Conservation (phyloP, 306 rosid genomes). For the Pterocarpus macrocarpus region DNA sequence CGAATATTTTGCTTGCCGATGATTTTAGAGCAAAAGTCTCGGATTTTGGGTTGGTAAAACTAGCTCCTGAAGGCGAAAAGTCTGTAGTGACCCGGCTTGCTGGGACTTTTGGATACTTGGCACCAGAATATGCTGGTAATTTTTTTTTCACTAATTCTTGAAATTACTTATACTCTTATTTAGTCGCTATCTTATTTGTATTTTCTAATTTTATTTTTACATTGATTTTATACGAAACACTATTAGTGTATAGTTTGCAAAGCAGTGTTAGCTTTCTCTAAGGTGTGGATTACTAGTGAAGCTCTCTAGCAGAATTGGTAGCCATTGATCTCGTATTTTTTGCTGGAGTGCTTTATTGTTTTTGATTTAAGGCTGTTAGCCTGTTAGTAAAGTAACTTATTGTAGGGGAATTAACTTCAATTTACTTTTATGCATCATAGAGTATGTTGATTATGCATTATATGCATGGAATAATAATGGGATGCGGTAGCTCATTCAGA, state of each 20-base stretch:
- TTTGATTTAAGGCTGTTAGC: slow-evolving; percentile 25
- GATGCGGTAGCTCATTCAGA: background rate
- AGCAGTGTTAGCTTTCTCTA: slow-evolving; percentile 27
- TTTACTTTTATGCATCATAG: slow-evolving; percentile 13
- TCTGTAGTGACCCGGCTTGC: slow-evolving; percentile 93
- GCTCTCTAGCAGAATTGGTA: slow-evolving; percentile 26
- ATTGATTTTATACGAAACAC: slow-evolving; percentile 6
- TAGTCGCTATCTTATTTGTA: background rate
- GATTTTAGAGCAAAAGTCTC: slow-evolving; percentile 92
- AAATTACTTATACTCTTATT: background rate
- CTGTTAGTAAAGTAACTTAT: slow-evolving; percentile 23
- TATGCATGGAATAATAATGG: background rate
- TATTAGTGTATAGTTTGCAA: slow-evolving; percentile 15
- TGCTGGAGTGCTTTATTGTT: slow-evolving; percentile 21
- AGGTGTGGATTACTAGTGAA: slow-evolving; percentile 27
- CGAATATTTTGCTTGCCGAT: slow-evolving; percentile 90
- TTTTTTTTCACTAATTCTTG: slow-evolving; percentile 16
- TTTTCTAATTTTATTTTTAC: slow-evolving; percentile 1
- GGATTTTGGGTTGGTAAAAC: slow-evolving; percentile 96
- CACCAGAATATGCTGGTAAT: slow-evolving; percentile 99
- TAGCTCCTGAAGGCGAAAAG: slow-evolving; percentile 92
- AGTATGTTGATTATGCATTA: slow-evolving; percentile 13
- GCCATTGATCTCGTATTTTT: slow-evolving; percentile 11
- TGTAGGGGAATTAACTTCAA: slow-evolving; percentile 2
- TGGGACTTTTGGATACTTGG: slow-evolving; percentile 97